Evolutionary conservation across 2,329 filamentous ascomycete species (phyloP).

Genomic region (Chrysosporium queenslandicum): DNA sequence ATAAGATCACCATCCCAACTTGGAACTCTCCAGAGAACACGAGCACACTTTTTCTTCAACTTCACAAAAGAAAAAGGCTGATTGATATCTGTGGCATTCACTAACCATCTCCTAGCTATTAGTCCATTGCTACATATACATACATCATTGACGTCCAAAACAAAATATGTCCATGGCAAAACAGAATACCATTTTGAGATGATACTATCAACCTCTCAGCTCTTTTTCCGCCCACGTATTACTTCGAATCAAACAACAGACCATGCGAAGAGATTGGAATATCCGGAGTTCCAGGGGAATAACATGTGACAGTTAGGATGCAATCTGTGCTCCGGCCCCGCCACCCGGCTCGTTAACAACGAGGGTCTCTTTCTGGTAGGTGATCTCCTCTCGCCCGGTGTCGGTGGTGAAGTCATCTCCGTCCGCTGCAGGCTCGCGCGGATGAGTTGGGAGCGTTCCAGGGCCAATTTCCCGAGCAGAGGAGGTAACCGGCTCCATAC

Average conservation of each 20-base stretch:
- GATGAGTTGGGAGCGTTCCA: neutral
- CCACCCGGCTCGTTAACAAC: neutral
- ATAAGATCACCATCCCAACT: no score
- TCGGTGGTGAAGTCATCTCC: neutral
- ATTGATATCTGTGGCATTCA: neutral
- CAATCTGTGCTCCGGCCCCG: constrained; percentile 1
- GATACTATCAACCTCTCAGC: no score
- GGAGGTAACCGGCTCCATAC: constrained; percentile 43
- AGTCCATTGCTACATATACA: no score
- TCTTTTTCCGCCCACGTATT: neutral
- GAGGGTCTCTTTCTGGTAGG: constrained; percentile 1
- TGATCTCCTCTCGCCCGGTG: neutral
- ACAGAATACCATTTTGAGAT: no score
- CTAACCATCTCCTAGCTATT: neutral
- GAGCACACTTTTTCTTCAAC: no score
- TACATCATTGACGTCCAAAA: no score
- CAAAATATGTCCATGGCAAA: no score
- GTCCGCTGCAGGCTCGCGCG: neutral
- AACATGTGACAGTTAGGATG: neutral
- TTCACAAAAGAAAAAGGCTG: neutral
- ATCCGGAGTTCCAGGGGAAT: neutral
- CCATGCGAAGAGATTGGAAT: neutral
- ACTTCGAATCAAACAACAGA: neutral
- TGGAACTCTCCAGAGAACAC: no score
- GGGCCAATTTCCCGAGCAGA: constrained; percentile 6